Percentiles rank a stretch among this genome's conserved stretches.
phyloP scores from a whole-genome alignment of 306 rosid genomes.

The Amphicarpaea edgeworthii region DNA sequence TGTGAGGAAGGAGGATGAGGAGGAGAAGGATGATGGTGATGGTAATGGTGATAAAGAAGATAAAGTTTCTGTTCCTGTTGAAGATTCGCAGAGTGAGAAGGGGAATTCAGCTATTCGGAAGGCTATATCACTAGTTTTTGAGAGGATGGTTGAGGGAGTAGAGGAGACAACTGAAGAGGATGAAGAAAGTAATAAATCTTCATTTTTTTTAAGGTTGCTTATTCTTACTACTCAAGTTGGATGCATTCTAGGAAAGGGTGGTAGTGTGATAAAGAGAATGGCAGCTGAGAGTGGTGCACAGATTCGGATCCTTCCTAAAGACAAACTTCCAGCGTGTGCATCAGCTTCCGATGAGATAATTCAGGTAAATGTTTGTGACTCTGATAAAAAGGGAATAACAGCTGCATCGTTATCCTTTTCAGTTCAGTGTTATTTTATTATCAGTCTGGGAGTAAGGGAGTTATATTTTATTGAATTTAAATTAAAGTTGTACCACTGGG shows the following conservation, averaged over 20 bases:
- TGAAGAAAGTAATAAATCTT: conserved; percentile 55
- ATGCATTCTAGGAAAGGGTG: conserved; percentile 91
- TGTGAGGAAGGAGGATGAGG: conserved; percentile 48
- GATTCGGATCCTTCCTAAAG: conserved; percentile 84
- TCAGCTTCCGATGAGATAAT: conserved; percentile 74
- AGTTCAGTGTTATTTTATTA: not conserved
- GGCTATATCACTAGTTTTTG: conserved; percentile 75
- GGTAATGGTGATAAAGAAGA: conserved; percentile 51
- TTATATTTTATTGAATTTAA: not conserved
- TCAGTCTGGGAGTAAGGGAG: too few relatives aligned
- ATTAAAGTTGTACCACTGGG: not conserved
- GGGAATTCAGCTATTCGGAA: conserved; percentile 57
- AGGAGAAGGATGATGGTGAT: conserved; percentile 39
- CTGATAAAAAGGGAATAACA: not conserved
- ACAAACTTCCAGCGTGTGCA: conserved; percentile 80
- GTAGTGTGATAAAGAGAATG: conserved; percentile 87
- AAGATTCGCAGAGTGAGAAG: conserved; percentile 48
- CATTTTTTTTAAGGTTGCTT: conserved; percentile 66
- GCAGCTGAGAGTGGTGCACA: conserved; percentile 92
- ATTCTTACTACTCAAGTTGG: conserved; percentile 87
- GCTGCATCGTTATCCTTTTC: not conserved
- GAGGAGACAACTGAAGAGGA: conserved; percentile 55
- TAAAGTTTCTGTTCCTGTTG: conserved; percentile 48
- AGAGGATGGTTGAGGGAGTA: conserved; percentile 68
- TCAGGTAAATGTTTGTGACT: conserved; percentile 68